phyloP scores from a whole-genome alignment of 495 filamentous ascomycete genomes.

The Hyaloscypha finlandica region DNA sequence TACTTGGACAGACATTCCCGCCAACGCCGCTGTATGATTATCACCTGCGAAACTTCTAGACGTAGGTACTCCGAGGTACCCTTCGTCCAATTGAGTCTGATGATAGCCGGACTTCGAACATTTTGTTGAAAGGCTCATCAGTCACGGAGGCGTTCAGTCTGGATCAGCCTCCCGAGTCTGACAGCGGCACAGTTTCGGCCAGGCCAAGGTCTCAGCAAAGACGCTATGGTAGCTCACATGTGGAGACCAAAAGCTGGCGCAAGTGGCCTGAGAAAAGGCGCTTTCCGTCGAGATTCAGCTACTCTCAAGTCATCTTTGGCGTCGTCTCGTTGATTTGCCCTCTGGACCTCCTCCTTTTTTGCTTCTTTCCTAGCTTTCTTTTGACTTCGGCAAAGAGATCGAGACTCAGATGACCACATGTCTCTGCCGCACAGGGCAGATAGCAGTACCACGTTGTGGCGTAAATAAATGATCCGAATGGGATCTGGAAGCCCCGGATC shows the following conservation, averaged over 20 bases:
- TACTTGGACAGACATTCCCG: not conserved
- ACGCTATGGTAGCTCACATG: not conserved
- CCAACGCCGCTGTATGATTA: not conserved
- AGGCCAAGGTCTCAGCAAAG: not conserved
- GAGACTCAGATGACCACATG: conserved; percentile 6
- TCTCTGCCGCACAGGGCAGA: conserved; percentile 22
- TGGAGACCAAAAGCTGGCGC: not conserved
- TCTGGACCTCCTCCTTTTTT: not conserved
- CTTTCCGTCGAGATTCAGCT: not conserved
- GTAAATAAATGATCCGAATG: conserved; percentile 21
- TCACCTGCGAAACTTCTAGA: not conserved
- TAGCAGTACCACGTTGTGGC: conserved; percentile 26
- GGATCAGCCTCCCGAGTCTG: not conserved
- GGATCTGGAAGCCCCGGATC: conserved; percentile 10
- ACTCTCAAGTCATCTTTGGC: not conserved
- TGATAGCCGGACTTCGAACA: not conserved
- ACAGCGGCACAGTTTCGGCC: not conserved
- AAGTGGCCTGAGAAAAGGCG: not conserved
- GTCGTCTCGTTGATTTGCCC: not conserved
- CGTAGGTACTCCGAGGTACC: not conserved
- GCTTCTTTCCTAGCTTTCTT: not conserved
- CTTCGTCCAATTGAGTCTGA: not conserved
- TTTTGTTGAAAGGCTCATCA: not conserved
- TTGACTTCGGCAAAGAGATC: not conserved
- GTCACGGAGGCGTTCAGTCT: not conserved